phyloP scores from a whole-genome alignment of 768 basidiomycete genomes.

The Lyophyllum shimeji region DNA sequence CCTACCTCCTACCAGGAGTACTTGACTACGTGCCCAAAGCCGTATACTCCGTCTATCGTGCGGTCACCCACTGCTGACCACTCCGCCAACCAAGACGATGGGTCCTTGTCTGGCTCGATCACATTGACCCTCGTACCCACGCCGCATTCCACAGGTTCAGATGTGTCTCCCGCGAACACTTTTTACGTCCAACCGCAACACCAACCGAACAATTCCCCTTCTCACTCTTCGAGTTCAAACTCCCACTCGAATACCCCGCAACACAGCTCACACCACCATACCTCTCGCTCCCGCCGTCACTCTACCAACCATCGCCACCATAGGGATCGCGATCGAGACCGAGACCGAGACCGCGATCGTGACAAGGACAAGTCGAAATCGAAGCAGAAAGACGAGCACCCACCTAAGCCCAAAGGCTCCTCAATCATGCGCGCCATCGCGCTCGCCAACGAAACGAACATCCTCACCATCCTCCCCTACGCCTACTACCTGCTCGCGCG shows the following conservation, averaged over 20 bases:
- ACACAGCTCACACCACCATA: slow-evolving; percentile 1
- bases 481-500: slow-evolving; percentile 50
- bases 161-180: neutral
- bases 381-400: slow-evolving; percentile 10
- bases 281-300: slow-evolving; percentile 1
- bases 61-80: neutral
- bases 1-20: slow-evolving; percentile 40
- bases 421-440: slow-evolving; percentile 43
- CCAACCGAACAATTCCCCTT: neutral
- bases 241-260: neutral
- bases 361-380: slow-evolving; percentile 1
- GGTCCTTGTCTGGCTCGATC: neutral
- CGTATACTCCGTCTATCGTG: slow-evolving; percentile 2
- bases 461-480: slow-evolving; percentile 44
- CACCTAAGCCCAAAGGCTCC: slow-evolving; percentile 29
- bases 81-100: slow-evolving; percentile 4
- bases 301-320: neutral
- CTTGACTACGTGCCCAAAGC: slow-evolving; percentile 23
- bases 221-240: neutral
- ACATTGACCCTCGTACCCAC: slow-evolving; percentile 3
- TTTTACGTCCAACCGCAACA: neutral
- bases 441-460: slow-evolving; percentile 40
- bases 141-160: neutral
- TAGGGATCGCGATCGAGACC: too few species aligned
- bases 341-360: slow-evolving; percentile 5